Conservation (phyloP, 2,329 filamentous ascomycete genomes). For the Lasiodiplodia sp. region DNA sequence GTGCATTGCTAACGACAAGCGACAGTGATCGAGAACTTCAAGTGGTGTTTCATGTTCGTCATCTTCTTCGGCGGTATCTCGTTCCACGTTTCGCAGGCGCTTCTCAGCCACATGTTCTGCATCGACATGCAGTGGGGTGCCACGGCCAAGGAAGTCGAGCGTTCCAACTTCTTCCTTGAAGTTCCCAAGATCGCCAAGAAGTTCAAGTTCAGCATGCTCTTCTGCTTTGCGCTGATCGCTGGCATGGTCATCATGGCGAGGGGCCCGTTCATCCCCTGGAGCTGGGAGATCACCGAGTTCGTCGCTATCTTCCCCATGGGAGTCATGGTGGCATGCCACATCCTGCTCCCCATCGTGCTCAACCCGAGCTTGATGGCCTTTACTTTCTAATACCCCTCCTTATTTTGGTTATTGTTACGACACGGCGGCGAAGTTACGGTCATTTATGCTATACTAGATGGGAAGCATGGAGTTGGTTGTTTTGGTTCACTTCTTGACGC, state of each 20-base stretch:
- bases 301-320: slow-evolving; percentile 31
- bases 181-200: slow-evolving; percentile 25
- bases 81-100: slow-evolving; percentile 32
- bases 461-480: not conserved
- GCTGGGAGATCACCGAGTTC: slow-evolving; percentile 31
- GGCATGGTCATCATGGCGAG: slow-evolving; percentile 31
- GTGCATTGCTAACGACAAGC: not conserved
- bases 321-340: slow-evolving; percentile 28
- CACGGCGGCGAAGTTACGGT: not conserved
- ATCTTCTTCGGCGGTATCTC: slow-evolving; percentile 35
- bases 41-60: slow-evolving; percentile 34
- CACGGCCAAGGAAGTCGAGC: slow-evolving; percentile 31
- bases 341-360: slow-evolving; percentile 31
- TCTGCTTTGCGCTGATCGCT: slow-evolving; percentile 11
- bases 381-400: slow-evolving; percentile 10
- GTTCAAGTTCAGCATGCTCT: slow-evolving; percentile 29
- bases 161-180: slow-evolving; percentile 28
- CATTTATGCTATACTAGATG: slow-evolving; percentile 5
- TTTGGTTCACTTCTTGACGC: slow-evolving; percentile 13
- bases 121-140: slow-evolving; percentile 32
- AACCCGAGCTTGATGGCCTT: slow-evolving; percentile 30
- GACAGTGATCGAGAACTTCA: slow-evolving; percentile 33
- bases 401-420: not conserved
- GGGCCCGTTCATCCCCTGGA: slow-evolving; percentile 30
- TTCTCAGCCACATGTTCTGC: slow-evolving; percentile 32